Base-by-base conservation (phyloP, 805 yeast genomes). In the Saccharomycopsis fermentans region DNA sequence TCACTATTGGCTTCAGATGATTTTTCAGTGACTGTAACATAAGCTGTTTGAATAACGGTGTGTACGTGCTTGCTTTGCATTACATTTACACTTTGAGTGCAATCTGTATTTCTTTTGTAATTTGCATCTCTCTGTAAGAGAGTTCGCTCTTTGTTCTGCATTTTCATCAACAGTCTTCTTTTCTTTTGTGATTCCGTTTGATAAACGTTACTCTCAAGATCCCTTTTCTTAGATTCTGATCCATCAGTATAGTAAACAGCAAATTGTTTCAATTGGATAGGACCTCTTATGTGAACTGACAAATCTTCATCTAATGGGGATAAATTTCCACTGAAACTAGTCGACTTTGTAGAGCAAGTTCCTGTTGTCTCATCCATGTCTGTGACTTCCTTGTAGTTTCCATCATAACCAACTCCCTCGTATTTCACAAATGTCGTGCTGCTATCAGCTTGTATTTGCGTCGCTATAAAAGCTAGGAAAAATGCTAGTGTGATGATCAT, bases 271-370 rank as follows among this genome's bases (percentile, higher is more conserved):
- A 89, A 81, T 69, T 81, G 78, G 65, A 89, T 68, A 39, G 96
- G 96, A 66, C 96, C 96, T 77, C 96, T 85, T 78, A 89, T 86
- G 72, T 90, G 96, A 60, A 90, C 83, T 39, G 95, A 84, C 62
- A 89, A 74, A 72, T 90, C 96, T 76, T 89, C 94, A 71, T 88
- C 86, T 63, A 90, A 76, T 47, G 96, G 96, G 58, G 91, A 73
- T 71, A 87, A 72, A 59, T 80, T 66, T 58, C 96, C 96, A 17
- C 83, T 76, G 76, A 90, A 86, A 11, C 83, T 68, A 40, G 66
- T 64, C 19, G 83, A 59, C 55, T 74, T 65, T 63, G 81, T 84
- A 12, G 84, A 66, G 60, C 73, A 62, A 68, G 79, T 81, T 8
- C 54, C 54, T 26, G 58, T 32, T 21, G 37, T 12, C 37, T 55